These are phyloP conservation scores for Solanum piurae DNA, from an alignment of 257 asterid species.

Conservation along the genomic window DNA sequence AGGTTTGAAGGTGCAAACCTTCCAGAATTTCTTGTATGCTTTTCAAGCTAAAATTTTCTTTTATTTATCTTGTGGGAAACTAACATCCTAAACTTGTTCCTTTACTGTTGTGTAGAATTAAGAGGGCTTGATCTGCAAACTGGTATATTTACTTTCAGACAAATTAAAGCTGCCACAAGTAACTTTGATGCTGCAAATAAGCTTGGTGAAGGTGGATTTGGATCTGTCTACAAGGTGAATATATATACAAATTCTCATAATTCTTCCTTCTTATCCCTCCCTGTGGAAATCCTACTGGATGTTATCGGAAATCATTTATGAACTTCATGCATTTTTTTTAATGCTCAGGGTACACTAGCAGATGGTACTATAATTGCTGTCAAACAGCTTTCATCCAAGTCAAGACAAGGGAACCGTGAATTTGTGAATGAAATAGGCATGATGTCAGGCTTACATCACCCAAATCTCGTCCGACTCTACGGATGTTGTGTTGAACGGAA, in stretches of 20 bases:
- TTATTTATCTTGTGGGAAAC: not conserved
- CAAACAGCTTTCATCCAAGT: conserved; percentile 52
- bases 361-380: conserved; percentile 54
- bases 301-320: not conserved
- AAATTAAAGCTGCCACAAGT: conserved; percentile 53
- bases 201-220: conserved; percentile 73
- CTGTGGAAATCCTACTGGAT: not conserved
- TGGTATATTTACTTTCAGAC: conserved; percentile 43
- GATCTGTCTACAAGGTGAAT: conserved; percentile 50
- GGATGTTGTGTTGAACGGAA: conserved; percentile 65
- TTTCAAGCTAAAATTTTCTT: not conserved
- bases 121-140: conserved; percentile 43
- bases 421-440: conserved; percentile 57
- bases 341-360: conserved; percentile 35
- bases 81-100: not conserved
- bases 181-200: conserved; percentile 38
- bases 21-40: not conserved
- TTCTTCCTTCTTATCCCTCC: not conserved
- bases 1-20: not conserved
- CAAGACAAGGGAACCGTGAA: conserved; percentile 61
- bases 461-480: conserved; percentile 50
- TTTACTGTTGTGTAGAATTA: conserved; percentile 24
- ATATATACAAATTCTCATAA: not conserved
- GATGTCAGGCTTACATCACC: conserved; percentile 54
- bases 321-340: not conserved